Base-by-base conservation (phyloP, 805 yeast species). In the Teunomyces aglyptinius region DNA sequence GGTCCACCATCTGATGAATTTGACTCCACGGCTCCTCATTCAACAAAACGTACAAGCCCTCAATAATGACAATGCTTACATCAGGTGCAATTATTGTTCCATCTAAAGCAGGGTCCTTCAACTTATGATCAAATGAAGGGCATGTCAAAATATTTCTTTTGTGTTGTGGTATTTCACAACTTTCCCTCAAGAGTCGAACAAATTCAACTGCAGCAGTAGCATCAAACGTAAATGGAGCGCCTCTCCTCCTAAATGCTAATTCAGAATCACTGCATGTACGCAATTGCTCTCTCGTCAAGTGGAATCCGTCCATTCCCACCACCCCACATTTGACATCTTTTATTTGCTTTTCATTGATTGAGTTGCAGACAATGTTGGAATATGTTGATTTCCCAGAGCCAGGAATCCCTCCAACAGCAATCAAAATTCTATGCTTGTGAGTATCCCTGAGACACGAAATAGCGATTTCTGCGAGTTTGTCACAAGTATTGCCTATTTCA, bases 211-310 rank as follows among this genome's bases (percentile, higher is more conserved):
- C 50, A 11, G 39, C 47, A n/a, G 53, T 15, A 63, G 86, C 78
- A 58, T 91, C 91, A 67, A 91, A 92, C 0, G 97, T 90, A 54
- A 75, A 80, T 1, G 96, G 95, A 0, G 96, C 85, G 0, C 97
- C 97, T 41, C 97, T 75, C 50, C 88, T 71, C 22, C 66, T 61
- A 26, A 81, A 65, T 0, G 96, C 92, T 28, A 65, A 69, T 8
- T 60, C 70, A 0, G 88, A 75, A 53, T 89, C 79, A 7, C 70
- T 65, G 58, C 86, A 76, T 34, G 50, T 28, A 8, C 56, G 54
- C 40, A 71, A 55, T 47, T 70, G 65, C 7, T 44, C 28, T 28
- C 76, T 49, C 48, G 64, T 67, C 24, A 60, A 60, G 47, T 71
- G 76, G 51, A 49, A 71, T 11, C 76, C 76, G 57, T 71, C 76